Evolutionary conservation across 805 yeast species (phyloP), one percentile per base, ranked within the genome.

Genomic region (Scheffersomyces amazonensis): DNA sequence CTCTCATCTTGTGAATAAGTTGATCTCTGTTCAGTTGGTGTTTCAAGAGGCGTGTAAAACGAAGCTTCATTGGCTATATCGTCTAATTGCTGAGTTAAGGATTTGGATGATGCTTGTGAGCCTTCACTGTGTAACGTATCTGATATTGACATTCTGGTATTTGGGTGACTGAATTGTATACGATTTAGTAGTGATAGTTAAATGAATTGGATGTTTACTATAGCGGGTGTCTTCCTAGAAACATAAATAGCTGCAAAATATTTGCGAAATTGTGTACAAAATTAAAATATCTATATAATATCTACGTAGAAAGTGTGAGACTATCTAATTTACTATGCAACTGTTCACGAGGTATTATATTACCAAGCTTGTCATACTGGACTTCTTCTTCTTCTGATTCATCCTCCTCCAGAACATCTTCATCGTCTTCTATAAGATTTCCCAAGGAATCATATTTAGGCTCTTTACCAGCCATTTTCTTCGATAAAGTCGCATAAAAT

Each of bases 291-390:
- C 16, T 27, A 27, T 13, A 20, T 20, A 20, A 20, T 7, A 20
- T 5, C 10, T 27, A 27, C 15, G 30, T 27, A 13, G 30, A 27
- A 27, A 27, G 30, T 5, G 30, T 13, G 15, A 34, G 31, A 18
- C 27, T 34, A 27, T 38, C 9, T 13, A 27, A 27, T n/a, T n/a
- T 27, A 27, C 15, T 11, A 5, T 27, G 30, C 9, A 27, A 10
- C 3, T 4, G 5, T 5, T n/a, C 17, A 13, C 12, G 5, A 17
- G 21, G 16, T 21, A 55, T 50, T 15, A 47, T 37, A 35, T 58
- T 57, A 10, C 62, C 63, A 32, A 58, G 43, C 22, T 40, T 49
- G 35, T 58, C 58, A 34, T 52, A 54, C 23, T 38, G 35, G 3
- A 37, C 49, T 16, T 34, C 46, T 15, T 41, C 45, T 17, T 41